Conservation (phyloP, 768 basidiomycete species). For the Hygrophoropsis aurantiaca region DNA sequence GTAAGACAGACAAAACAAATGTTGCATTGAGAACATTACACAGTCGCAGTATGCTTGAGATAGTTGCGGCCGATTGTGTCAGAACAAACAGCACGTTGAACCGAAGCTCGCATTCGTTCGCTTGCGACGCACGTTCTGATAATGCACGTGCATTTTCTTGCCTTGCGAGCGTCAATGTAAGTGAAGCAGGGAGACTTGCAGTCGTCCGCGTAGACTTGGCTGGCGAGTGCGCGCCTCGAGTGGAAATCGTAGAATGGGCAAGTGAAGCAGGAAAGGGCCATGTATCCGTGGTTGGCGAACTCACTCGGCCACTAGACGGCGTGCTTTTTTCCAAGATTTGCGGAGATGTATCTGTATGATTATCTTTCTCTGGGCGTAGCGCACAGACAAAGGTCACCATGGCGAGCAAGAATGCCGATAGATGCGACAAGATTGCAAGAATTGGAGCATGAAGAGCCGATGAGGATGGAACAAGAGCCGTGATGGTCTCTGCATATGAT, state of each 20-base stretch:
- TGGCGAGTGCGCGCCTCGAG: neutral
- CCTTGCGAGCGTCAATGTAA: neutral
- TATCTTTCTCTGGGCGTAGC: neutral
- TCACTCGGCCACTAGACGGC: slow-evolving; percentile 14
- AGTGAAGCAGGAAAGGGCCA: slow-evolving; percentile 34
- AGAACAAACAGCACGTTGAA: too few species aligned
- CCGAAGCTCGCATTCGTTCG: too few species aligned
- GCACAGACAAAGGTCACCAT: slow-evolving; percentile 5
- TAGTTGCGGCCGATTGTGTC: too few species aligned
- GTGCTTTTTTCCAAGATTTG: slow-evolving; percentile 3
- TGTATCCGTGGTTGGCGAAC: slow-evolving; percentile 28
- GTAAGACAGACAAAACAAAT: too few species aligned
- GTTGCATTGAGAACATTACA: too few species aligned
- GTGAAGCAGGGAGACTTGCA: slow-evolving; percentile 6
- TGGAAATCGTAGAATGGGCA: slow-evolving; percentile 9
- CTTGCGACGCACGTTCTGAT: too few species aligned
- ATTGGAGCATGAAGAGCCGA: slow-evolving; percentile 23
- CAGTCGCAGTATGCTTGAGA: too few species aligned
- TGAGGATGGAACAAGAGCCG: slow-evolving; percentile 21
- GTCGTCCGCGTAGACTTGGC: neutral
- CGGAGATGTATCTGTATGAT: neutral
- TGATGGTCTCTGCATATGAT: slow-evolving; percentile 19
- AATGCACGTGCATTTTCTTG: too few species aligned
- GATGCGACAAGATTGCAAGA: slow-evolving; percentile 22
- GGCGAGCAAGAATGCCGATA: slow-evolving; percentile 17